Evolutionary conservation across 1,284 basidiomycete genomes (phyloP).

Genomic region (Leccinum fuscescens): DNA sequence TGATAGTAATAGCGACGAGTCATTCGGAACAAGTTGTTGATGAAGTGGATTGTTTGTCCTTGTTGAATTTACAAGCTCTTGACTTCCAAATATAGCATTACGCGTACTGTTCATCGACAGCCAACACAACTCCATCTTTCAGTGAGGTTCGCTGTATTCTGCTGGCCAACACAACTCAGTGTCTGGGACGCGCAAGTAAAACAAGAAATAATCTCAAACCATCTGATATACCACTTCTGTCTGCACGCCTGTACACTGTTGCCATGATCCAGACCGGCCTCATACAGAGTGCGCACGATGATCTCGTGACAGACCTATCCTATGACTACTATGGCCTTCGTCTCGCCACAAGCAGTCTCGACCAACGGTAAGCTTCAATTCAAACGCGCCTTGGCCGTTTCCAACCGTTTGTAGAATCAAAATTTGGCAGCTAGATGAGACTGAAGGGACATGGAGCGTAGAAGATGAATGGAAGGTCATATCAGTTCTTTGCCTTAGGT

Average conservation of each 20-base stretch:
- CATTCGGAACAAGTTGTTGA: not conserved
- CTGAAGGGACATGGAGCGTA: slow-evolving; percentile 66
- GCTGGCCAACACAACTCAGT: not conserved
- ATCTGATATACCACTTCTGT: not conserved
- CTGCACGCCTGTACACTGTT: not conserved
- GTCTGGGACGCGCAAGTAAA: not conserved
- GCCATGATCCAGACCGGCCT: slow-evolving; percentile 73
- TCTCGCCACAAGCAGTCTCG: slow-evolving; percentile 73
- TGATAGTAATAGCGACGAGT: not conserved
- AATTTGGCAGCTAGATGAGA: slow-evolving; percentile 74
- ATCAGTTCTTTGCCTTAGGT: slow-evolving; percentile 4
- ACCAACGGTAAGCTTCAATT: slow-evolving; percentile 58
- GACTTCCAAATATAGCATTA: slow-evolving; percentile 12
- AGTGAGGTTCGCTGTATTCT: not conserved
- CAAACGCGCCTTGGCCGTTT: slow-evolving; percentile 6
- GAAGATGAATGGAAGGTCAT: slow-evolving; percentile 88
- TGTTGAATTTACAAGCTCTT: slow-evolving; percentile 20
- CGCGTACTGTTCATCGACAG: slow-evolving; percentile 1
- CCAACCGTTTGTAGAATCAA: slow-evolving; percentile 55
- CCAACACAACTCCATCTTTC: not conserved
- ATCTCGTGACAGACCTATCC: slow-evolving; percentile 78
- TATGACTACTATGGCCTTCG: slow-evolving; percentile 89
- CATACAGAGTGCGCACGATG: slow-evolving; percentile 70
- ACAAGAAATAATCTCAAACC: not conserved
- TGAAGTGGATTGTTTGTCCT: slow-evolving; percentile 8